Conservation (phyloP, 129 eudicot genomes). For the Pittosporum tobira region DNA sequence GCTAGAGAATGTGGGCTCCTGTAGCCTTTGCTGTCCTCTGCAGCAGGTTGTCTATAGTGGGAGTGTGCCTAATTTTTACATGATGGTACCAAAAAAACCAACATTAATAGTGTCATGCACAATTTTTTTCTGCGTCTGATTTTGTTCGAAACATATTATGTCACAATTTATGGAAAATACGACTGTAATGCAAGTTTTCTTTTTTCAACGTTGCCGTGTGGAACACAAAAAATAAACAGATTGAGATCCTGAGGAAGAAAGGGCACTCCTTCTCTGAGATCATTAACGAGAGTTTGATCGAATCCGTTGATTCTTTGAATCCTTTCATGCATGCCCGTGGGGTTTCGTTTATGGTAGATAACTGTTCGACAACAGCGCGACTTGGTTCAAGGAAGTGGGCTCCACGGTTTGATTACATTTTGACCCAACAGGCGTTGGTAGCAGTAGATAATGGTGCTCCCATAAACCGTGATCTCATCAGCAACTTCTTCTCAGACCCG, state of each 20-base stretch:
- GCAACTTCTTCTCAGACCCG: constrained; percentile 85
- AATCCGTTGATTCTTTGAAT: constrained; percentile 86
- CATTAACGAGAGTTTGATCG: constrained; percentile 90
- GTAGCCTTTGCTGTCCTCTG: too few species aligned
- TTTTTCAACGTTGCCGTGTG: not conserved
- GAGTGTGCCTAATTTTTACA: too few species aligned
- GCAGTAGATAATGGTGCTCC: constrained; percentile 70
- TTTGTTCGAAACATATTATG: not conserved
- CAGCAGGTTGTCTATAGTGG: too few species aligned
- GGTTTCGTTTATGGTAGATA: constrained; percentile 96
- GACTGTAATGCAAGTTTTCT: not conserved
- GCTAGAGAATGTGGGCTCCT: too few species aligned
- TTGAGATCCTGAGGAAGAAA: constrained; percentile 90
- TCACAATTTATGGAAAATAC: not conserved
- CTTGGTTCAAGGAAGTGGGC: constrained; percentile 99
- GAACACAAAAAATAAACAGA: constrained; percentile 30
- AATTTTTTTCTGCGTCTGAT: not conserved
- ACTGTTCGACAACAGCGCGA: constrained; percentile 91
- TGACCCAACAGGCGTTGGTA: constrained; percentile 91
- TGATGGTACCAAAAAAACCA: too few species aligned
- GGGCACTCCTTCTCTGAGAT: constrained; percentile 98
- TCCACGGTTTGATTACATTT: constrained; percentile 83
- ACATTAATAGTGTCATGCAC: not conserved
- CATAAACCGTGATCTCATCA: constrained; percentile 68
- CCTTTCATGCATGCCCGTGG: constrained; percentile 99